Conservation (phyloP, 169 alveolate species). For the Eimeria praecox region DNA sequence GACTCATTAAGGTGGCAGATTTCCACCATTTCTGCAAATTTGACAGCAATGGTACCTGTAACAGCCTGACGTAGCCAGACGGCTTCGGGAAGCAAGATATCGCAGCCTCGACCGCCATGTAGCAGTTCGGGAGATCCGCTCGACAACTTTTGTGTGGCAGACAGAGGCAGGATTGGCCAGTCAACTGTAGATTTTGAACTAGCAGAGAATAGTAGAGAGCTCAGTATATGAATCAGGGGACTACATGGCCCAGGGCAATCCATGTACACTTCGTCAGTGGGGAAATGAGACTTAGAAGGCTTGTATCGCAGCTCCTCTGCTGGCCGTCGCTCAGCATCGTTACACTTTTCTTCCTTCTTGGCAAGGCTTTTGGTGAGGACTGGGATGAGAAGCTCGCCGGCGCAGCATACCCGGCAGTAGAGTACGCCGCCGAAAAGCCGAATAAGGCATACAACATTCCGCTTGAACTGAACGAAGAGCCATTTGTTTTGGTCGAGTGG, state of each 20-base stretch:
- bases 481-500: conserved; percentile 26
- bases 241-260: conserved; percentile 8
- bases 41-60: not conserved
- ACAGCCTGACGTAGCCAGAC: not conserved
- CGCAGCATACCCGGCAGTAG: conserved; percentile 38
- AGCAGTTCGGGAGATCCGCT: not conserved
- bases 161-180: not conserved
- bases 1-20: not conserved
- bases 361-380: not conserved
- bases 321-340: not conserved
- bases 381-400: not conserved
- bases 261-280: not conserved
- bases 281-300: conserved; percentile 3
- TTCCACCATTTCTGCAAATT: not conserved
- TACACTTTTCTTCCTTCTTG: not conserved
- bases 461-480: conserved; percentile 47
- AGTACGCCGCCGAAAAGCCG: conserved; percentile 6
- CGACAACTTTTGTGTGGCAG: not conserved
- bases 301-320: not conserved
- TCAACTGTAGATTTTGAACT: not conserved
- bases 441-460: conserved; percentile 14
- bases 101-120: conserved; percentile 24
- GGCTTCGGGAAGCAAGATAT: not conserved
- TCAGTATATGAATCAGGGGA: not conserved
- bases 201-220: not conserved